phyloP scores from a whole-genome alignment of 2,329 filamentous ascomycete species.

The Colletotrichum sp. region DNA sequence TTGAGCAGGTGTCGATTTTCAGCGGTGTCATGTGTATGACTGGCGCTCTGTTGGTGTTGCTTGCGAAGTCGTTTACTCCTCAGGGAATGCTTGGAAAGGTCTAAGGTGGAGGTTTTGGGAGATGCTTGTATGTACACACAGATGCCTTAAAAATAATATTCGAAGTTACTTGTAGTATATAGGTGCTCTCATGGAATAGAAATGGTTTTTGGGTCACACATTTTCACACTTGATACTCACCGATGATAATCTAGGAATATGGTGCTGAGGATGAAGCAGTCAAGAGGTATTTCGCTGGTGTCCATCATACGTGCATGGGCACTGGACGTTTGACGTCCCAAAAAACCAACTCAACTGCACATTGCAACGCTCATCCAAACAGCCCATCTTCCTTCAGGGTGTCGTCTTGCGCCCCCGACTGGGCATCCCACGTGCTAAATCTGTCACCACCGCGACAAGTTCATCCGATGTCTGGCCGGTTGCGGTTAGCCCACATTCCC shows the following conservation, averaged over 20 bases:
- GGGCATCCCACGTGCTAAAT: not conserved
- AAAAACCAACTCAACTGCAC: not conserved
- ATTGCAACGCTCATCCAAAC: not conserved
- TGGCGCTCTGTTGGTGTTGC: not conserved
- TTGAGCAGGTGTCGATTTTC: slow-evolving; percentile 26
- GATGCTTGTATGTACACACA: accelerated
- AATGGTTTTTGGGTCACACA: accelerated
- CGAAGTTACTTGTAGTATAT: too few species aligned
- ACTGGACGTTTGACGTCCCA: not conserved
- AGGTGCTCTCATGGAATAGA: not conserved
- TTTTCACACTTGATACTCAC: not conserved
- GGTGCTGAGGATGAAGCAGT: not conserved
- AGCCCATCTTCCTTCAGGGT: not conserved
- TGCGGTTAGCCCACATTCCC: slow-evolving; percentile 4
- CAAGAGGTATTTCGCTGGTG: not conserved
- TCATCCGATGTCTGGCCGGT: not conserved
- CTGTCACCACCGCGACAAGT: not conserved
- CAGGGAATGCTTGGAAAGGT: not conserved
- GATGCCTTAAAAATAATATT: not conserved
- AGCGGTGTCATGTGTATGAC: slow-evolving; percentile 25
- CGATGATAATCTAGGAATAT: not conserved
- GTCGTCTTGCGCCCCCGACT: not conserved
- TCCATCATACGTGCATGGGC: not conserved
- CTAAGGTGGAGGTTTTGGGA: not conserved
- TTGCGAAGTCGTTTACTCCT: not conserved